These are phyloP conservation scores for Elongisporangium senticosum DNA, from an alignment of 352 stramenopile species.

Conservation along the genomic window DNA sequence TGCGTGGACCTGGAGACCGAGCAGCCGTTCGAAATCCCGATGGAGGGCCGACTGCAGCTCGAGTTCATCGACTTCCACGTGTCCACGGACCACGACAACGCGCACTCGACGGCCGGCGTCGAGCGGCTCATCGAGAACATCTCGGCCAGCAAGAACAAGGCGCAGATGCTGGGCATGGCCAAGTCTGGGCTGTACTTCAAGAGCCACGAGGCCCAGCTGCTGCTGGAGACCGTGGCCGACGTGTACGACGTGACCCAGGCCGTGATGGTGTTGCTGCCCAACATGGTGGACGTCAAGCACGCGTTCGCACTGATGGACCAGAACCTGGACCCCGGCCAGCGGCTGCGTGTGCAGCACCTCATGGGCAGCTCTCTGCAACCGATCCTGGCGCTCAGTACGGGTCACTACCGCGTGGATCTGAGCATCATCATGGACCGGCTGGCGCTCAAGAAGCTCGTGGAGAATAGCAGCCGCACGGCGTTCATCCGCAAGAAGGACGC, in stretches of 20 bases:
- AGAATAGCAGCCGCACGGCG: constrained; percentile 72
- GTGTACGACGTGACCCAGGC: constrained; percentile 59
- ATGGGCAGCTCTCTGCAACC: constrained; percentile 54
- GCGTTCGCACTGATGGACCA: constrained; percentile 57
- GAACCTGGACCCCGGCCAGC: constrained; percentile 44
- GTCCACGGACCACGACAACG: constrained; percentile 54
- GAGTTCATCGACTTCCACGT: constrained; percentile 80
- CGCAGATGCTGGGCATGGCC: constrained; percentile 74
- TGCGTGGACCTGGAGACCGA: constrained; percentile 66
- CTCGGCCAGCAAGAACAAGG: constrained; percentile 67
- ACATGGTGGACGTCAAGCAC: constrained; percentile 68
- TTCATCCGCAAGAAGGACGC: constrained; percentile 64
- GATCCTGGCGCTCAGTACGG: constrained; percentile 52
- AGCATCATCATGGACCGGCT: constrained; percentile 58
- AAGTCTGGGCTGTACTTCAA: constrained; percentile 72
- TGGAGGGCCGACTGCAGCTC: constrained; percentile 45
- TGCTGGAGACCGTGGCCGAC: constrained; percentile 61
- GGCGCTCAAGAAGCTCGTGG: constrained; percentile 64
- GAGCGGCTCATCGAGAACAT: constrained; percentile 78
- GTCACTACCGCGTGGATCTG: constrained; percentile 69
- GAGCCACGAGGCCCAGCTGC: constrained; percentile 53
- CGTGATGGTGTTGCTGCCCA: constrained; percentile 54
- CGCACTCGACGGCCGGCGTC: constrained; percentile 58
- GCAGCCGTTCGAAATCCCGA: constrained; percentile 52
- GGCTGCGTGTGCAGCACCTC: constrained; percentile 59